Conservation (phyloP, 2,329 filamentous ascomycete genomes). For the Aspergillus transmontanensis region DNA sequence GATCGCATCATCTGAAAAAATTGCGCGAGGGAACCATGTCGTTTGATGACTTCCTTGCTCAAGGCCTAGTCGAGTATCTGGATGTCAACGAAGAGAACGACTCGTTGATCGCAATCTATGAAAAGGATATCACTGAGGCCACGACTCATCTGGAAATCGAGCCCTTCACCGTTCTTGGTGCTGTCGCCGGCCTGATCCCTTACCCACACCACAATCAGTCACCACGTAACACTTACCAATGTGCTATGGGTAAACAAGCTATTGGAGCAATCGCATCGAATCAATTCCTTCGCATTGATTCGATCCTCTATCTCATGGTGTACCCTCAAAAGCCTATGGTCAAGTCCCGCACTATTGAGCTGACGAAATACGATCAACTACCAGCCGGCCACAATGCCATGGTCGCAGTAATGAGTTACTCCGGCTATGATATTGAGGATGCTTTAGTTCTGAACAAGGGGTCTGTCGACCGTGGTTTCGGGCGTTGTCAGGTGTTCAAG, state of each 20-base stretch:
- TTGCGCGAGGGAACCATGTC: slow-evolving; percentile 80
- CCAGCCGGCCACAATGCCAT: slow-evolving; percentile 96
- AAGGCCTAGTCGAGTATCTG: slow-evolving; percentile 91
- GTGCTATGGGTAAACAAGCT: slow-evolving; percentile 99
- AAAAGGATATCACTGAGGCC: slow-evolving; percentile 76
- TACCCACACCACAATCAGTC: slow-evolving; percentile 99
- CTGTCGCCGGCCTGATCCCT: slow-evolving; percentile 92
- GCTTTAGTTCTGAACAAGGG: slow-evolving; percentile 96
- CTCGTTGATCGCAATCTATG: slow-evolving; percentile 86
- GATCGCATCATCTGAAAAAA: slow-evolving; percentile 73
- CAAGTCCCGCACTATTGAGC: slow-evolving; percentile 92
- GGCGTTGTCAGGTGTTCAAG: slow-evolving; percentile 95
- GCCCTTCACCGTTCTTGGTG: slow-evolving; percentile 93
- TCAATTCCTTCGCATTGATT: slow-evolving; percentile 96
- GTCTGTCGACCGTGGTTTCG: slow-evolving; percentile 91
- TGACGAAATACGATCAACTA: slow-evolving; percentile 95
- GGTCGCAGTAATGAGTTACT: slow-evolving; percentile 99
- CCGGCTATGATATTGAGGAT: slow-evolving; percentile 99
- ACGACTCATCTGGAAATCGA: slow-evolving; percentile 98
- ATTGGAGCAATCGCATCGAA: slow-evolving; percentile 98
- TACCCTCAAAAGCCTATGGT: slow-evolving; percentile 98
- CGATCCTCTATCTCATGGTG: slow-evolving; percentile 91
- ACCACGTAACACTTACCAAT: slow-evolving; percentile 97
- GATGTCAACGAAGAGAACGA: slow-evolving; percentile 99
- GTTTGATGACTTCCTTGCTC: slow-evolving; percentile 91